Base-by-base conservation (phyloP, 371 early-diverging fungal genomes). In the Mucor indicus region DNA sequence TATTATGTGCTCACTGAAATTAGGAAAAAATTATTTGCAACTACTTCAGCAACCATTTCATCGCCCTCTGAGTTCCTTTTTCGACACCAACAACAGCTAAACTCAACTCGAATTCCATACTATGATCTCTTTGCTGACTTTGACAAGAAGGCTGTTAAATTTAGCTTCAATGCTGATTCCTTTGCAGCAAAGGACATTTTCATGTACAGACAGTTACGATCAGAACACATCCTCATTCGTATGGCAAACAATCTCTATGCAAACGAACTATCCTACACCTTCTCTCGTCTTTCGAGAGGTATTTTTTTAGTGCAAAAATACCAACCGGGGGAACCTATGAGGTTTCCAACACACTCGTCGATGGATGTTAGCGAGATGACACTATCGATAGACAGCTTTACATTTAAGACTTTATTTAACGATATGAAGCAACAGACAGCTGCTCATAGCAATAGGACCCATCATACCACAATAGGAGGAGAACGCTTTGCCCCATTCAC, bases 401-500 rank as follows among this genome's bases (percentile, higher is more conserved):
- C 47, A 3, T 47, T 46, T 17, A 42, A 31, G 16, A 46, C 32
- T n/a, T n/a, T 50, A 16, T 50, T 23, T 29, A 27, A 36, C 4
- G 39, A 44, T n/a, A 45, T 42, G 41, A 45, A 38, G 38, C 36
- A 50, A 20, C 49, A 60, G 13, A 24, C 15, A 33, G 11, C 35
- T 4, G 35, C n/a, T 33, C 9, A 9, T 15, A 33, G 12, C 30
- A 29, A 12, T 12, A 29, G 8, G 8, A 29, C 30, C 12, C 8
- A 29, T 29, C 12, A 6, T 12, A 29, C 30, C 12, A 29, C 33
- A 11, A 45, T n/a, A 2, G 31, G 31, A n/a, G n/a, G n/a, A n/a
- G n/a, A n/a, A n/a, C n/a, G n/a, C 3, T 67, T 61, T 38, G 24
- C 60, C 8, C 71, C 75, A 0, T 68, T 49, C 23, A 63, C 68